Evolutionary conservation across 163 green algal species (phyloP), one percentile per base, ranked within the genome.

Genomic region (Coccomyxa subellipsoidea): DNA sequence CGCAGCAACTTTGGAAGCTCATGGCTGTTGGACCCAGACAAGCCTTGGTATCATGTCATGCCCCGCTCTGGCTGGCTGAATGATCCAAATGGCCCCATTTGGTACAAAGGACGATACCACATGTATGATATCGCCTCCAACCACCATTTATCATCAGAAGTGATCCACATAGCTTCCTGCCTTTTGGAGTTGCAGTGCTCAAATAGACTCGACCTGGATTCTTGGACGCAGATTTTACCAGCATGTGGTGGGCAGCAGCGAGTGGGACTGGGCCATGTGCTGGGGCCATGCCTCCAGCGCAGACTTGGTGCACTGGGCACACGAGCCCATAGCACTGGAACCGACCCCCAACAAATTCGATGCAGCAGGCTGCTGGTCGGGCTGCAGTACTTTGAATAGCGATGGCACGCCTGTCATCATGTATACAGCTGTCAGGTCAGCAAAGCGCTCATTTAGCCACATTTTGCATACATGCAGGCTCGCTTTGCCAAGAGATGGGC

Each of bases 81-180:
- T 79, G 93, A 96, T 80, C 91, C 91, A 40, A 94, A 94, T 54
- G 92, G 92, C 5, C 87, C 90, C 6, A 92, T 95, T 39, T 93
- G 80, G 78, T 92, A 93, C 80, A 83, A 89, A 7, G 91, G 91
- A 5, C 79, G 83, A 39, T 94, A 93, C 80, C 92, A 95, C 82
- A 79, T 94, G 88, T 95, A 80, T 88, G 89, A 9, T 18, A 38
- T 1, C 27, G 2, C 71, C 38, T 76, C 23, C 34, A 70, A 36
- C n/a, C n/a, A n/a, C n/a, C 66, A 31, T 53, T 2, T 38, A 47
- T 36, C 31, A 27, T 73, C 66, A 35, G 27, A 18, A 35, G 66
- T 34, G 59, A 35, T 36, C 27, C 5, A 34, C 66, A 18, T 73
- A n/a, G 1, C 66, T 36, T 8, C 66, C 21, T 5, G 47, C 38